Conservation (phyloP, 306 rosid species). For the Prunus dulcis region DNA sequence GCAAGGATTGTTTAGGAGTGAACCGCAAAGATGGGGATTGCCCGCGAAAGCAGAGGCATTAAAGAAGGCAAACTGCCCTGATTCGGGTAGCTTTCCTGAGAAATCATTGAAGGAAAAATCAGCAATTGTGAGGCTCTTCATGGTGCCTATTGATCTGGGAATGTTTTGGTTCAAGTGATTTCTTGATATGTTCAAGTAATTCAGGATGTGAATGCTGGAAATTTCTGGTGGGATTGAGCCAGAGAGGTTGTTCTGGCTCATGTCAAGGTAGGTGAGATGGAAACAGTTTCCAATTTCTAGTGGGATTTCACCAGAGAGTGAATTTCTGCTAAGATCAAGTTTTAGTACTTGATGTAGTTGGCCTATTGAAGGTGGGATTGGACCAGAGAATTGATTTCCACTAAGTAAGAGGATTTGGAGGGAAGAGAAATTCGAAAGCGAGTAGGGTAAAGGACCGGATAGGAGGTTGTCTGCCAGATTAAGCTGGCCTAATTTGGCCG, state of each 20-base stretch:
- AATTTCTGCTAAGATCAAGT: slow-evolving; percentile 71
- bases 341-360: slow-evolving; percentile 50
- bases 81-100: slow-evolving; percentile 68
- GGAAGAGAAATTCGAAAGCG: slow-evolving; percentile 63
- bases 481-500: slow-evolving; percentile 50
- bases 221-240: slow-evolving; percentile 60
- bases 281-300: slow-evolving; percentile 49
- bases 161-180: slow-evolving; percentile 66
- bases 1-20: slow-evolving; percentile 69
- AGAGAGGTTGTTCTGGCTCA: slow-evolving; percentile 91
- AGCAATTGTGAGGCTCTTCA: slow-evolving; percentile 83
- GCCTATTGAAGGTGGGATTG: slow-evolving; percentile 71
- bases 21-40: slow-evolving; percentile 71
- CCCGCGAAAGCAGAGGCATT: slow-evolving; percentile 83
- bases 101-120: slow-evolving; percentile 93
- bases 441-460: slow-evolving; percentile 63
- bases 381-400: slow-evolving; percentile 73
- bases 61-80: slow-evolving; percentile 75
- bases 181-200: slow-evolving; percentile 63
- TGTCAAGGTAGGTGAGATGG: slow-evolving; percentile 71
- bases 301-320: slow-evolving; percentile 58
- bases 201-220: slow-evolving; percentile 56
- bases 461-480: slow-evolving; percentile 72
- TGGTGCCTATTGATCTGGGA: slow-evolving; percentile 56
- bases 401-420: slow-evolving; percentile 60